phyloP scores from a whole-genome alignment of 1,284 basidiomycete genomes.

The Apiotrichum brassicae region DNA sequence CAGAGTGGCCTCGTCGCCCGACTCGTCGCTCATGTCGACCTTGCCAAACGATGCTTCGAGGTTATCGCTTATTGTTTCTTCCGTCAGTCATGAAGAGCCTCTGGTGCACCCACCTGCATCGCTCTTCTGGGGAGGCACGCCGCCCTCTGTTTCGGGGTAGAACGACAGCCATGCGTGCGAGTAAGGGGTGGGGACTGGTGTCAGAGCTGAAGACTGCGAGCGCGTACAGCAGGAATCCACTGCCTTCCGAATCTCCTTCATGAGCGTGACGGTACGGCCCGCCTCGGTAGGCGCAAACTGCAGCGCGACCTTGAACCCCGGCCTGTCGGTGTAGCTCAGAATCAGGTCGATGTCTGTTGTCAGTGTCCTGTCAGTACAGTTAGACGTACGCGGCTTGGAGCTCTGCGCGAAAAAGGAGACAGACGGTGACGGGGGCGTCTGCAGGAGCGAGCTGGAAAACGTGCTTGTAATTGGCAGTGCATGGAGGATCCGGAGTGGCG shows the following conservation, averaged over 20 bases:
- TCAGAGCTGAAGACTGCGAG: not conserved
- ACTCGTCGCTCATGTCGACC: not conserved
- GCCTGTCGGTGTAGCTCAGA: constrained; percentile 52
- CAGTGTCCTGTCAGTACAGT: too few relatives aligned
- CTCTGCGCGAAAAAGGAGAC: constrained; percentile 40
- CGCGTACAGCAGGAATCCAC: constrained; percentile 9
- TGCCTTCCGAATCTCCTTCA: constrained; percentile 22
- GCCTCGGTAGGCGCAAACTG: constrained; percentile 56
- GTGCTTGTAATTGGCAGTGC: constrained; percentile 24
- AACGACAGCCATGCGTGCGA: constrained; percentile 28
- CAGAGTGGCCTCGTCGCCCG: not conserved
- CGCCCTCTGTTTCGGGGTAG: constrained; percentile 21
- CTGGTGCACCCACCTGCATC: not conserved
- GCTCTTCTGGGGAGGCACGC: not conserved
- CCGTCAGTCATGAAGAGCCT: not conserved
- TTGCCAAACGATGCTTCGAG: constrained; percentile 6
- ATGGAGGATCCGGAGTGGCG: constrained; percentile 18
- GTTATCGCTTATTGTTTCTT: not conserved
- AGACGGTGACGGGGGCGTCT: constrained; percentile 41
- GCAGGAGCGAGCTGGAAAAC: constrained; percentile 28
- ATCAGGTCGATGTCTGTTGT: constrained; percentile 15
- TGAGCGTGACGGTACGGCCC: constrained; percentile 25
- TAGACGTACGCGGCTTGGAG: constrained; percentile 34
- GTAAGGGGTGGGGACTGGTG: constrained; percentile 5
- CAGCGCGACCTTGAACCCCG: constrained; percentile 60